A percentile compares a stretch with the other conserved stretches of the same genome.
phyloP scores from a whole-genome alignment of 768 basidiomycete species.

The Rhodotorula kratochvilovae region DNA sequence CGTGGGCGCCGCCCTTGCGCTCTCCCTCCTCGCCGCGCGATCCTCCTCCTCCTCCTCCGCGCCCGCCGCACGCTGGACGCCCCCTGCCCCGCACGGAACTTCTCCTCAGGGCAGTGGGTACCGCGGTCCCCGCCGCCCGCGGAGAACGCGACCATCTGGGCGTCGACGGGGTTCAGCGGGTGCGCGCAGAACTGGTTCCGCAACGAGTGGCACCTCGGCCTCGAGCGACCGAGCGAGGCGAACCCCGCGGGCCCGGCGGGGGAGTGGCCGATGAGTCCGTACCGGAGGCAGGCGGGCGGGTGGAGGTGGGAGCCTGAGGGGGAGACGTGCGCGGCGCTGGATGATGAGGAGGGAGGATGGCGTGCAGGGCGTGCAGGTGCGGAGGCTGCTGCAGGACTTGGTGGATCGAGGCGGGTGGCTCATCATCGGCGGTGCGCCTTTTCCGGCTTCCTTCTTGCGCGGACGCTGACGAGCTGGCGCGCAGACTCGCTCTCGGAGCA shows the following conservation, averaged over 20 bases:
- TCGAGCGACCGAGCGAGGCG: neutral
- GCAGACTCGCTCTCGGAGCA: conserved; percentile 12
- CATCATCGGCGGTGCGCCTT: conserved; percentile 1
- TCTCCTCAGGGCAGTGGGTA: neutral
- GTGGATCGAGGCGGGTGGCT: conserved; percentile 6
- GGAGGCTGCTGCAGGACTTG: neutral
- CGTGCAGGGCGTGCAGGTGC: neutral
- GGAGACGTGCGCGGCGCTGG: neutral
- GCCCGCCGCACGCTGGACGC: too few relatives aligned
- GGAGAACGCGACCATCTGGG: neutral
- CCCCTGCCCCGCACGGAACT: neutral
- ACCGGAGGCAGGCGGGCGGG: neutral
- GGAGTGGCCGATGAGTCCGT: conserved; percentile 5
- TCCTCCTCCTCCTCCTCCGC: neutral
- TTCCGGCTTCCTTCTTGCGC: neutral
- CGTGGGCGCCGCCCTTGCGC: neutral
- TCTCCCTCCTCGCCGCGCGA: neutral
- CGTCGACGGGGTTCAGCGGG: neutral
- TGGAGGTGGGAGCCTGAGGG: neutral
- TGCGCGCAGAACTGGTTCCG: conserved; percentile 2
- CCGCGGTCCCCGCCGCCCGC: too few relatives aligned
- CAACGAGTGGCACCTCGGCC: conserved; percentile 4
- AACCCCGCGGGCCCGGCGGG: neutral
- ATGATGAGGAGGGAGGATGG: neutral
- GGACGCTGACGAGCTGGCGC: neutral